Conservation (phyloP, 1,284 basidiomycete species). For the Cryptococcus wingfieldii region DNA sequence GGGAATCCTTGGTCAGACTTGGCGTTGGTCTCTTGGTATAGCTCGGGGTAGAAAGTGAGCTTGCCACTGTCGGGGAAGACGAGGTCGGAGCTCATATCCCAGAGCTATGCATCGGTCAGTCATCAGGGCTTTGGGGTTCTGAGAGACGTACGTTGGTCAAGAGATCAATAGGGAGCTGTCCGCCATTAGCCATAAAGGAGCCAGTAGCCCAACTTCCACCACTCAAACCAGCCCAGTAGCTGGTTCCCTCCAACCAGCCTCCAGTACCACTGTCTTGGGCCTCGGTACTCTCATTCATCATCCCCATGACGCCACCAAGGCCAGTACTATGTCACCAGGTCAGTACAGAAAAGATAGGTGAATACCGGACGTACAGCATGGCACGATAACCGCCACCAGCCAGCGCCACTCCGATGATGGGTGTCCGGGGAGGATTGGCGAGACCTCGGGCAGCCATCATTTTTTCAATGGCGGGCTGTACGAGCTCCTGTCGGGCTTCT, state of each 20-base stretch:
- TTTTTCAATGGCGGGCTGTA: slow-evolving; percentile 28
- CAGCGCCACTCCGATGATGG: slow-evolving; percentile 48
- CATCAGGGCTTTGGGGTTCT: too few relatives aligned
- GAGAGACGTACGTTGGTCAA: slow-evolving; percentile 31
- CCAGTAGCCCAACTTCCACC: slow-evolving; percentile 48
- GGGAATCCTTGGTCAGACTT: slow-evolving; percentile 42
- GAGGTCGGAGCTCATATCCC: slow-evolving; percentile 51
- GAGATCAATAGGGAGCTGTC: slow-evolving; percentile 34
- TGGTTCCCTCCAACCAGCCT: slow-evolving; percentile 43
- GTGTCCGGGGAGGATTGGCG: slow-evolving; percentile 38
- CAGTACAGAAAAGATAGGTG: not conserved
- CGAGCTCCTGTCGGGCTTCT: slow-evolving; percentile 18
- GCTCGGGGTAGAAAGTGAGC: slow-evolving; percentile 47
- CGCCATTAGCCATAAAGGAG: slow-evolving; percentile 43
- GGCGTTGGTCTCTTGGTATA: slow-evolving; percentile 40
- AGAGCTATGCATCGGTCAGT: slow-evolving; percentile 22
- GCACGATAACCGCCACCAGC: slow-evolving; percentile 53
- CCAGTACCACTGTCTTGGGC: slow-evolving; percentile 31
- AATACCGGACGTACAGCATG: slow-evolving; percentile 43
- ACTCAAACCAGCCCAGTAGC: slow-evolving; percentile 46
- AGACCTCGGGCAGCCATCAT: slow-evolving; percentile 29
- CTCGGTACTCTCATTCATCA: slow-evolving; percentile 25
- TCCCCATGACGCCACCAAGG: slow-evolving; percentile 21
- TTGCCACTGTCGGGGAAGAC: slow-evolving; percentile 48
- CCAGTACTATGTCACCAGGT: slow-evolving; percentile 10